Percentiles rank a stretch among this genome's conserved stretches.
These are phyloP conservation scores for Sarocladium strictum DNA, from an alignment of 2,329 filamentous ascomycete genomes.

Conservation along the genomic window DNA sequence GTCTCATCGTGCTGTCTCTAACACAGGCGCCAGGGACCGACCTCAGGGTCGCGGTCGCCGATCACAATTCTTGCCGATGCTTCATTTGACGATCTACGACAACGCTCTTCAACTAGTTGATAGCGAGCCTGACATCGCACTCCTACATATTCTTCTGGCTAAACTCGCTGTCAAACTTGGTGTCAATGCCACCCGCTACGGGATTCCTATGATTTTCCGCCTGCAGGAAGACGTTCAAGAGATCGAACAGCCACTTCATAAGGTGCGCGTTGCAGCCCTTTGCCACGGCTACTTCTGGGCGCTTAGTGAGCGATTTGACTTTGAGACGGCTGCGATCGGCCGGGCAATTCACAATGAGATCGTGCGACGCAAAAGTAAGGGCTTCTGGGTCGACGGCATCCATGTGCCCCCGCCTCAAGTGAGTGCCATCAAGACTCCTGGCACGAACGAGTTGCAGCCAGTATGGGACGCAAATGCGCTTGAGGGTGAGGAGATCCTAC, in stretches of 20 bases:
- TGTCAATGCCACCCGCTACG: constrained; percentile 72
- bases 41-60: constrained; percentile 41
- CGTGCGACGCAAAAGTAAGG: constrained; percentile 62
- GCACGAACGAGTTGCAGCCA: constrained; percentile 31
- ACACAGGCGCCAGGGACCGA: constrained; percentile 57
- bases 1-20: constrained; percentile 62
- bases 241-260: constrained; percentile 59
- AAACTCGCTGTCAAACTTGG: constrained; percentile 72
- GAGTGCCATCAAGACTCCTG: constrained; percentile 53
- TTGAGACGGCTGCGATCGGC: constrained; percentile 64
- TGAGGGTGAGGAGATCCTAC: constrained; percentile 59
- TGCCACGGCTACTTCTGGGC: constrained; percentile 88
- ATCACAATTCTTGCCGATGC: constrained; percentile 70
- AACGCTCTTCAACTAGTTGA: constrained; percentile 69
- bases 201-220: constrained; percentile 82
- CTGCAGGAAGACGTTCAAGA: constrained; percentile 78
- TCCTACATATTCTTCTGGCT: constrained; percentile 71
- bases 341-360: constrained; percentile 72
- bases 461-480: constrained; percentile 46
- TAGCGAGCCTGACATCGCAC: constrained; percentile 66
- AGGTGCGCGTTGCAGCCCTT: constrained; percentile 75
- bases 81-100: constrained; percentile 88
- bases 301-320: constrained; percentile 69
- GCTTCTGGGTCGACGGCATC: constrained; percentile 74
- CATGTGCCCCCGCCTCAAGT: constrained; percentile 62